A percentile compares a stretch with the other conserved stretches of the same genome.
Conservation (phyloP, 2,329 filamentous ascomycete genomes). For the Colletotrichum navitas region DNA sequence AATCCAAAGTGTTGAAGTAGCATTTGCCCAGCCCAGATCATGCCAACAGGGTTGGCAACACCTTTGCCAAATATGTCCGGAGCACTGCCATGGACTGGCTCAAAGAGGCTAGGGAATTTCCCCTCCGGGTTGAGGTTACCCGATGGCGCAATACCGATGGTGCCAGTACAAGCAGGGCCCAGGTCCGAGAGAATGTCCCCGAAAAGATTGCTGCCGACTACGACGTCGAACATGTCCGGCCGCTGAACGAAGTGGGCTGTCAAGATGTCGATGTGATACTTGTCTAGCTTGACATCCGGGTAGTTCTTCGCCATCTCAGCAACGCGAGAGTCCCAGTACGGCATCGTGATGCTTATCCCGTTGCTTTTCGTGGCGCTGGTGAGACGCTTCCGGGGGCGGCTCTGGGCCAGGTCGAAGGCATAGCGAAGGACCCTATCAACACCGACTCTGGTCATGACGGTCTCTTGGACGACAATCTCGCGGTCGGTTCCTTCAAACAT, state of each 20-base stretch:
- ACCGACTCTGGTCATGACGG: slow-evolving; percentile 72
- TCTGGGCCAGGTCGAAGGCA: slow-evolving; percentile 71
- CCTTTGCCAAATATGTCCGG: slow-evolving; percentile 81
- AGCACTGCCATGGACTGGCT: slow-evolving; percentile 79
- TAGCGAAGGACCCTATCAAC: slow-evolving; percentile 72
- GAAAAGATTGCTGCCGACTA: slow-evolving; percentile 72
- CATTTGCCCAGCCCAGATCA: slow-evolving; percentile 79
- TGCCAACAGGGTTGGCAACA: slow-evolving; percentile 79
- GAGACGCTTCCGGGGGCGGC: slow-evolving; percentile 67
- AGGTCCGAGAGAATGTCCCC: slow-evolving; percentile 79
- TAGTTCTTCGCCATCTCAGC: slow-evolving; percentile 67
- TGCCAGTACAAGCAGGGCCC: slow-evolving; percentile 76
- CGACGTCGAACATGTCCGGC: slow-evolving; percentile 70
- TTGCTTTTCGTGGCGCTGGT: slow-evolving; percentile 77
- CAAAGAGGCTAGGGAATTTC: slow-evolving; percentile 69
- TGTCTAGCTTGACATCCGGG: slow-evolving; percentile 71
- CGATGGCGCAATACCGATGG: slow-evolving; percentile 79
- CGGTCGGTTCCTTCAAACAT: slow-evolving; percentile 69
- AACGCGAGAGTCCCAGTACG: slow-evolving; percentile 76
- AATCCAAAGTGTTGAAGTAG: slow-evolving; percentile 74
- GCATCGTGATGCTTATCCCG: slow-evolving; percentile 75
- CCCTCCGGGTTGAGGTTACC: slow-evolving; percentile 74
- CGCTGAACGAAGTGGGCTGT: slow-evolving; percentile 73
- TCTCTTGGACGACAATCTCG: slow-evolving; percentile 73
- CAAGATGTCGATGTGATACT: slow-evolving; percentile 78